Evolutionary conservation across 495 filamentous ascomycete genomes (phyloP), one percentile per base, ranked within the genome.

Genomic region (Paragyromitra xinjiangensis): DNA sequence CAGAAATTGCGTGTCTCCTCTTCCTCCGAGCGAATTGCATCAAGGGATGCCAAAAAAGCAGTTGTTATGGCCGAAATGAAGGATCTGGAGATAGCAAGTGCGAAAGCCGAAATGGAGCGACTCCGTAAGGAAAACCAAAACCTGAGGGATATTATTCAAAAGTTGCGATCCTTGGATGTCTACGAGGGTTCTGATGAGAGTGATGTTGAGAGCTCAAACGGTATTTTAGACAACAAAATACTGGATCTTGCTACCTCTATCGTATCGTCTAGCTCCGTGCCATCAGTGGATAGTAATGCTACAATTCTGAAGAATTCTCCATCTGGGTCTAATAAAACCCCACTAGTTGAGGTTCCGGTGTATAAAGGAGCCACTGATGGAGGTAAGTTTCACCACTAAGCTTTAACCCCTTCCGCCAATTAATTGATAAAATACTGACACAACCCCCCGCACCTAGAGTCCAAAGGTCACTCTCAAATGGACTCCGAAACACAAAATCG

Each of bases 111-210:
- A 22, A 66, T 67, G 48, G 45, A 67, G 34, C 53, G 29, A 4
- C 70, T 73, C 9, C 61, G 70, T 8, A 40, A 55, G 6, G 70
- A 73, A 14, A 73, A 73, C 14, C n/a, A 51, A 19, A 44, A 29
- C 39, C 12, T 73, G 45, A 66, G 48, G 34, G 12, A 16, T 26
- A 51, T 66, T 5, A 67, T 73, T 16, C 34, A 67, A 11, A 26
- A 67, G 34, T 19, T 73, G n/a, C 19, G 12, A 11, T 67, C 45
- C 2, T 12, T 66, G 19, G 45, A 40, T 24, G 22, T 29, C 12
- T 8, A 55, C 7, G 14, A 73, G 7, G 34, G 50, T 22, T 26
- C 12, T 37, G 19, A 34, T 37, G 59, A 65, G 4, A 53, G 19
- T n/a, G 29, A 40, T 39, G 14, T 24, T 9, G 34, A 64, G 40